Evolutionary conservation across 768 basidiomycete genomes (phyloP), one percentile per base, ranked within the genome.

Genomic region (Russula earlei): DNA sequence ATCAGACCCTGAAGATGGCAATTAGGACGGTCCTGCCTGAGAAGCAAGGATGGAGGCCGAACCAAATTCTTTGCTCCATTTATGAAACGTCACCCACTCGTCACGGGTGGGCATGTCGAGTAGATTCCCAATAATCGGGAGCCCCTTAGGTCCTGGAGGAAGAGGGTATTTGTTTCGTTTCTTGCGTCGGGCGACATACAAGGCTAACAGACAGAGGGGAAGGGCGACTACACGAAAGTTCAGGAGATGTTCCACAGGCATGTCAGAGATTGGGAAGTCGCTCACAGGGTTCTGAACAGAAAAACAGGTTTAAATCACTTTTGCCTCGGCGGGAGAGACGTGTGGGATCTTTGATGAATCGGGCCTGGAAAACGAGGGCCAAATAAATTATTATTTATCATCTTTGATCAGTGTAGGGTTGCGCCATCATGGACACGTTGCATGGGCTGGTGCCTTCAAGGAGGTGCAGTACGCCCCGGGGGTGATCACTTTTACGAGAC

Each of bases 101-200:
- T 53, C 19, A 15, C 33, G 31, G 8, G 45, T 33, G 4, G 64
- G 64, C 52, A 65, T 54, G 38, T 59, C 51, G 24, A 58, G 27
- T 12, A 61, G 40, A 49, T 64, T 64, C 37, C 64, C 64, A 5
- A 65, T 24, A 14, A 65, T 46, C 3, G 59, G 59, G 15, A 58
- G 51, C 31, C 59, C 54, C 31, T 52, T 56, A n/a, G 64, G 64
- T 1, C 64, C 64, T 77, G 77, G 92, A 93, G 0, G 94, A 94
- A 43, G 42, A 15, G 40, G 51, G 29, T n/a, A 19, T 5, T 24
- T 8, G 8, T 19, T 17, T 2, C 27, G 45, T n/a, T 15, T 38
- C 44, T 33, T 52, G 10, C 42, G 40, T 44, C 42, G 51, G 14
- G 11, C 24, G 31, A 52, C 9, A 22, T 43, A 52, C 19, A 34